These are phyloP conservation scores for Thermoascus crustaceus DNA, from an alignment of 2,329 filamentous ascomycete species.

Conservation along the genomic window DNA sequence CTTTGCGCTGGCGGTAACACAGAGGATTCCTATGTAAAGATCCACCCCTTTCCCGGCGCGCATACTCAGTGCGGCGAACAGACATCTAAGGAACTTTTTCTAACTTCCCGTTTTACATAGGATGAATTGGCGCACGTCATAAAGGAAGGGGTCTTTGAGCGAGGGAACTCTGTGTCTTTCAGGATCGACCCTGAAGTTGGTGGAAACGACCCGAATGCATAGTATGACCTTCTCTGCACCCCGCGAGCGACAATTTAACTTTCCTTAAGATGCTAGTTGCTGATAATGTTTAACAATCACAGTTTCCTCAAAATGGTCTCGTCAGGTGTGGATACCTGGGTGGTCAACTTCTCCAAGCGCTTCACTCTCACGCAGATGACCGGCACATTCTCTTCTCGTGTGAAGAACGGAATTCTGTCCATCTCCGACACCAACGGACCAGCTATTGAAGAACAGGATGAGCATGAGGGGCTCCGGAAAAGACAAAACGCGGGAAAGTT, in stretches of 20 bases:
- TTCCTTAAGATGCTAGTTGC: background rate
- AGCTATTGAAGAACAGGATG: constrained; percentile 14
- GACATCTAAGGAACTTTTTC: constrained; percentile 1
- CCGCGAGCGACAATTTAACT: background rate
- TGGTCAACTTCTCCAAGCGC: constrained; percentile 53
- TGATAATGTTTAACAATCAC: constrained; percentile 3
- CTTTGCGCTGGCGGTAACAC: constrained; percentile 55
- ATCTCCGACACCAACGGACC: constrained; percentile 18
- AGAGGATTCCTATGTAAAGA: constrained; percentile 37
- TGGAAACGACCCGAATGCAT: constrained; percentile 45
- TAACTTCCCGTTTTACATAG: constrained; percentile 17
- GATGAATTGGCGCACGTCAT: constrained; percentile 36
- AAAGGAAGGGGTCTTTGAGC: constrained; percentile 25
- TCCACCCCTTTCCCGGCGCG: constrained; percentile 1
- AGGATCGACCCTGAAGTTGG: constrained; percentile 37
- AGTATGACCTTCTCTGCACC: constrained; percentile 35
- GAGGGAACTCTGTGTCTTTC: constrained; percentile 38
- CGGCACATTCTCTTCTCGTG: constrained; percentile 44
- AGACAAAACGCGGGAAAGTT: constrained; percentile 22
- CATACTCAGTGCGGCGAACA: background rate
- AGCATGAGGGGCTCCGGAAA: constrained; percentile 21
- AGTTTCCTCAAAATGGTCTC: constrained; percentile 55
- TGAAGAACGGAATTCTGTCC: constrained; percentile 15
- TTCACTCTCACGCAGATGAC: constrained; percentile 60
- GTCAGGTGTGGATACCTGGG: constrained; percentile 44